Percentiles rank a stretch among this genome's conserved stretches.
Evolutionary conservation across 306 rosid species (phyloP).

Genomic region (Cicer yamashitae): DNA sequence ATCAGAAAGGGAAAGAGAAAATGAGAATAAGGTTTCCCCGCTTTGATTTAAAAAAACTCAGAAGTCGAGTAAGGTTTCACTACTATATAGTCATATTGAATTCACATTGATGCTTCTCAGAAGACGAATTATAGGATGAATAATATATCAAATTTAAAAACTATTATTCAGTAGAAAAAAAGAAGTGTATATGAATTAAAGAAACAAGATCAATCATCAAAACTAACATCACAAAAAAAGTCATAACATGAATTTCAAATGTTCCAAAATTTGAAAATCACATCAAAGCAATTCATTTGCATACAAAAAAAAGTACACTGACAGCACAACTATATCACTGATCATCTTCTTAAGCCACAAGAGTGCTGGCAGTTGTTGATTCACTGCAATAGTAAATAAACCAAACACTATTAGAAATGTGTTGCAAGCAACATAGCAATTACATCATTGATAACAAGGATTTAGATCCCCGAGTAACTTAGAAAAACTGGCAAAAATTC

Average conservation of each 20-base stretch:
- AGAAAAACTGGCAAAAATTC: neutral
- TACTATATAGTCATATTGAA: too few relatives aligned
- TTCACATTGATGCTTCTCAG: too few relatives aligned
- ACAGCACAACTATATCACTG: slow-evolving; percentile 32
- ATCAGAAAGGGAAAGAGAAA: too few relatives aligned
- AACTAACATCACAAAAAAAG: slow-evolving; percentile 6
- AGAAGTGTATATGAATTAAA: neutral
- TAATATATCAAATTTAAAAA: too few relatives aligned
- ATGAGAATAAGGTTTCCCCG: too few relatives aligned
- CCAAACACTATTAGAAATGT: slow-evolving; percentile 19
- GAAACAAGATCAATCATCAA: slow-evolving; percentile 37
- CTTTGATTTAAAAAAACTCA: too few relatives aligned
- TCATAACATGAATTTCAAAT: slow-evolving; percentile 27
- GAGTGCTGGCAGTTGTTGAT: slow-evolving; percentile 74
- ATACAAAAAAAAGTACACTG: slow-evolving; percentile 31
- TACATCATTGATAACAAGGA: neutral
- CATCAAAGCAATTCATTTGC: slow-evolving; percentile 38
- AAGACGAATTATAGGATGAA: too few relatives aligned
- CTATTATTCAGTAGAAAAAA: neutral
- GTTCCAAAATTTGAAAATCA: slow-evolving; percentile 33
- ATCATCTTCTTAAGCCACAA: slow-evolving; percentile 64
- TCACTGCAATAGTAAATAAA: slow-evolving; percentile 58
- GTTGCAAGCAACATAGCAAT: neutral
- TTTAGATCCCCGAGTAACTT: too few relatives aligned
- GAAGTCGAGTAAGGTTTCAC: too few relatives aligned